Base-by-base conservation (phyloP, 148 eudicot species). In the Talinum fruticosum region DNA sequence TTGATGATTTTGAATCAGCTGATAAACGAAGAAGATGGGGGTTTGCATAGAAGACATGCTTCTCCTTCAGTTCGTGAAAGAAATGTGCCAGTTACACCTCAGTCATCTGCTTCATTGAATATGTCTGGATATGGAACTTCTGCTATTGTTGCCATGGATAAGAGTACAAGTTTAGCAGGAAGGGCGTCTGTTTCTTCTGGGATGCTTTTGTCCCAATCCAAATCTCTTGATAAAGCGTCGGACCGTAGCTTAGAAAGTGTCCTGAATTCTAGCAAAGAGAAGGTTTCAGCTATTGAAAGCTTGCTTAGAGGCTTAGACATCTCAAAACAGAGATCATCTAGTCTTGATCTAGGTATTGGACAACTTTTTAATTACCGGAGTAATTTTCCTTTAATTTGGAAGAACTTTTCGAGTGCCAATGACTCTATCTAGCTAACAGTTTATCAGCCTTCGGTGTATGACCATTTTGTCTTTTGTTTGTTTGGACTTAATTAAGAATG, bases 71-170 rank as follows among this genome's bases (percentile, higher is more conserved):
- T 91, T 83, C 98, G 95, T 73, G 97, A 96, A 68, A 86, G 95
- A 84, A 86, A 86, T 80, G 81, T 80, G 61, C 73, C 94, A 77
- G 71, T 74, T 41, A 78, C 84, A 68, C 79, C 92, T 80, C 97
- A 90, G 71, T 82, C 89, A 77, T 84, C 95, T 23, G 89, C 92
- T 73, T 72, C 96, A 47, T 79, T 88, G 45, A 85, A 81, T 77
- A 37, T 91, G 71, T 83, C 98, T 84, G 99, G 99, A 81, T 96
- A 96, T 87, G 97, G 97, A 76, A 93, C 98, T 75, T 96, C 99
- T 69, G 98, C 99, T 74, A 90, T 96, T 74, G 98, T 96, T 84
- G 92, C 99, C 68, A 90, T 91, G 99, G 97, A 96, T 62, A 91
- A 85, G 89, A 90, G 82, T 90, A 88, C 93, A 73, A 87, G 86